phyloP scores from a whole-genome alignment of 495 filamentous ascomycete genomes.

The Trichoderma reesei region DNA sequence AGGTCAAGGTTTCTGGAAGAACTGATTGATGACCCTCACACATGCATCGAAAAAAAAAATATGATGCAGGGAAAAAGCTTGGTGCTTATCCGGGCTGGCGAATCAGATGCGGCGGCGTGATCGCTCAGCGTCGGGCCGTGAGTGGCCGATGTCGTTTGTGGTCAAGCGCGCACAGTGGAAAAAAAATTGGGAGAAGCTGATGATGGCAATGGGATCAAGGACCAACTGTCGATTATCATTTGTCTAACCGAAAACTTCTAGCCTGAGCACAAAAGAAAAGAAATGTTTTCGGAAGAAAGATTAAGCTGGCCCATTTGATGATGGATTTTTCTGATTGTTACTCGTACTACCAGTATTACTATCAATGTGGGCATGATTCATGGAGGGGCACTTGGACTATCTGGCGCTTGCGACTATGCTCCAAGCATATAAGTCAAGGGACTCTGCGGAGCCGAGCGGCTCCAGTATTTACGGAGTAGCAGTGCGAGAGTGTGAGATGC shows the following conservation, averaged over 20 bases:
- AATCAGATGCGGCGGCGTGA: not conserved
- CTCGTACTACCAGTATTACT: too few relatives aligned
- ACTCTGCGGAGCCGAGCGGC: constrained; percentile 2
- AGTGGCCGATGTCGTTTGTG: not conserved
- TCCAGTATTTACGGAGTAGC: not conserved
- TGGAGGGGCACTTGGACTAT: not conserved
- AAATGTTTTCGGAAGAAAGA: constrained; percentile 7
- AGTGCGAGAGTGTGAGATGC: not conserved
- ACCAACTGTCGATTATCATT: not conserved
- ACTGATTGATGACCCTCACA: too few relatives aligned
- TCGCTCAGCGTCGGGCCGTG: constrained; percentile 3
- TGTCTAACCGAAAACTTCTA: constrained; percentile 6
- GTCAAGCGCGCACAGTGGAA: not conserved
- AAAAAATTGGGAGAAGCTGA: too few relatives aligned
- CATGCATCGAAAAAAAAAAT: not conserved
- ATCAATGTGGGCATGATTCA: not conserved
- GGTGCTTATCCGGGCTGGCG: not conserved
- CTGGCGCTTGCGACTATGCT: too few relatives aligned
- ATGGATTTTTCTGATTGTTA: too few relatives aligned
- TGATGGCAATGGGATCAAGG: too few relatives aligned
- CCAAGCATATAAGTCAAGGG: not conserved
- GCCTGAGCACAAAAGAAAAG: not conserved
- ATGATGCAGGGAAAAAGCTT: not conserved
- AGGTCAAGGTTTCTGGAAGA: too few relatives aligned
- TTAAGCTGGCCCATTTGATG: too few relatives aligned